Evolutionary conservation across 2,329 filamentous ascomycete species (phyloP).

Genomic region (Elsinoe perseae): DNA sequence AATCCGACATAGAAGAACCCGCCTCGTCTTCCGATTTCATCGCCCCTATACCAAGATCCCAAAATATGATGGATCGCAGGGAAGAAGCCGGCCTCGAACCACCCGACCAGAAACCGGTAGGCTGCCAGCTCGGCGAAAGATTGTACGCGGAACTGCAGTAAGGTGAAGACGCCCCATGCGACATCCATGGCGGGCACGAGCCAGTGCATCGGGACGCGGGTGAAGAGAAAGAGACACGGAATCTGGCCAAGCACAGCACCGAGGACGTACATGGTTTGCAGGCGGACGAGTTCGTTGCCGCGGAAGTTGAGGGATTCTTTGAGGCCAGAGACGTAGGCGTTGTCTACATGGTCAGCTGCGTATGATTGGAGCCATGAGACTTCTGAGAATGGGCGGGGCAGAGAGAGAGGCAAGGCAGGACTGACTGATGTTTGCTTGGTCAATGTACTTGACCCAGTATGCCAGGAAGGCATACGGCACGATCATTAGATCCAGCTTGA

Average conservation of each 20-base stretch:
- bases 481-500: slow-evolving; percentile 50
- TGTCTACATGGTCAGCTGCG: slow-evolving; percentile 34
- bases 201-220: slow-evolving; percentile 39
- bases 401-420: not conserved
- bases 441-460: slow-evolving; percentile 52
- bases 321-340: slow-evolving; percentile 49
- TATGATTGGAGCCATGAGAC: not conserved
- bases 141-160: slow-evolving; percentile 47
- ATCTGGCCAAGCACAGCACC: slow-evolving; percentile 47
- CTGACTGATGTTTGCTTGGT: slow-evolving; percentile 48
- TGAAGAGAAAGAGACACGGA: slow-evolving; percentile 47
- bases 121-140: slow-evolving; percentile 32
- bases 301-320: slow-evolving; percentile 46
- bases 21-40: slow-evolving; percentile 34
- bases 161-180: slow-evolving; percentile 50
- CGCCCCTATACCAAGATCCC: slow-evolving; percentile 20
- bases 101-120: slow-evolving; percentile 17
- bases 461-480: slow-evolving; percentile 50
- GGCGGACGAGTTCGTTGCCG: slow-evolving; percentile 48
- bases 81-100: slow-evolving; percentile 21
- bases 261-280: slow-evolving; percentile 47
- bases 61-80: slow-evolving; percentile 15
- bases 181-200: slow-evolving; percentile 47
- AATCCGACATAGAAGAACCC: slow-evolving; percentile 48
- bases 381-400: not conserved